Evolutionary conservation across 169 alveolate species (phyloP).

Genomic region (Eimeria falciformis): DNA sequence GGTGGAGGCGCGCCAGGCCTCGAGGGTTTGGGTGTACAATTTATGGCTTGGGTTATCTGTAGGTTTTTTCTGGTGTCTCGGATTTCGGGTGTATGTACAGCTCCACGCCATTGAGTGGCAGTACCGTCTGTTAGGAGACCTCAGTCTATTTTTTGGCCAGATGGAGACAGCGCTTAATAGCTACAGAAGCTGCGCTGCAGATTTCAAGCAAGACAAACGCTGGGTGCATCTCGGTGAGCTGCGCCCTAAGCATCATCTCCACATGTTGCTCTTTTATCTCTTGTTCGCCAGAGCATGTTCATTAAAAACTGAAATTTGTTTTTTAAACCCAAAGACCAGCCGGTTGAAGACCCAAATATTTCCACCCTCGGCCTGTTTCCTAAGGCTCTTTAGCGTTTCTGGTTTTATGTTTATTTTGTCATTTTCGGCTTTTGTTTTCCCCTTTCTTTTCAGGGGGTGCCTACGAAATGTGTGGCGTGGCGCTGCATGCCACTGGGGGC

Average conservation of each 20-base stretch:
- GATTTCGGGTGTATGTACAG: conserved; percentile 5
- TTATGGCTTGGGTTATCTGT: no score
- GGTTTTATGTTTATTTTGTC: not conserved
- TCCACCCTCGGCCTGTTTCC: not conserved
- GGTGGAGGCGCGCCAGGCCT: no score
- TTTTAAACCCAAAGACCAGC: no score
- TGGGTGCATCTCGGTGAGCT: conserved; percentile 64
- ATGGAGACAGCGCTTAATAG: conserved; percentile 61
- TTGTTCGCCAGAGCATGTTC: not conserved
- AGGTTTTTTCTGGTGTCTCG: not conserved
- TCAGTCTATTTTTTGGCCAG: conserved; percentile 32
- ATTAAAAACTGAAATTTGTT: no score
- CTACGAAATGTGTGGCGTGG: conserved; percentile 64
- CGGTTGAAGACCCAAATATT: not conserved
- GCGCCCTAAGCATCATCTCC: not conserved
- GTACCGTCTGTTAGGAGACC: conserved; percentile 64
- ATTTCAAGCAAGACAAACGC: conserved; percentile 73
- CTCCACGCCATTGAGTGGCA: conserved; percentile 73
- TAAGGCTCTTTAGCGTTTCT: not conserved
- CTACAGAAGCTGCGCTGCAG: conserved; percentile 65
- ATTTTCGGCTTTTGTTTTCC: not conserved
- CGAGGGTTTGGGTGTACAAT: no score
- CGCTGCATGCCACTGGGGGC: conserved; percentile 38
- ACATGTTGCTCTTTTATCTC: not conserved
- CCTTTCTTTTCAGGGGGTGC: conserved; percentile 54